A percentile compares a stretch with the other conserved stretches of the same genome.
Evolutionary conservation across 148 eudicot species (phyloP).

Genomic region (Arctostaphylos glauca): DNA sequence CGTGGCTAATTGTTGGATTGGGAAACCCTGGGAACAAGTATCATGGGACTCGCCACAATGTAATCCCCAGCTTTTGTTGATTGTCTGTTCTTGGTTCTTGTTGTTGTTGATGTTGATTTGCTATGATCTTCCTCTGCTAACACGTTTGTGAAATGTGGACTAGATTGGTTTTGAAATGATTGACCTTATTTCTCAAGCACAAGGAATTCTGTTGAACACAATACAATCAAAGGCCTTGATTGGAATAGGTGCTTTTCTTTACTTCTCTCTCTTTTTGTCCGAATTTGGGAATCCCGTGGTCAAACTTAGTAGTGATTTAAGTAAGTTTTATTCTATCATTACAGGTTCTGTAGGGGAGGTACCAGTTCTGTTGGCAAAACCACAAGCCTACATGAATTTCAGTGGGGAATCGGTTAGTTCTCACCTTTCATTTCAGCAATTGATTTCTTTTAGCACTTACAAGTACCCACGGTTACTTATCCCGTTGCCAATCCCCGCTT

Average conservation of each 20-base stretch:
- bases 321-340: constrained; percentile 30
- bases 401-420: constrained; percentile 87
- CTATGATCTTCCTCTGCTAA: not conserved
- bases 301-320: constrained; percentile 12
- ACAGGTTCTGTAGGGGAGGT: constrained; percentile 95
- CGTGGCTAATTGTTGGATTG: constrained; percentile 93
- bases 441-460: not conserved
- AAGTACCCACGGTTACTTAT: not conserved
- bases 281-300: not conserved
- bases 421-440: constrained; percentile 11
- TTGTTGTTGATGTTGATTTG: not conserved
- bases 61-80: constrained; percentile 20
- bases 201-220: constrained; percentile 81
- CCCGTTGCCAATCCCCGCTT: not conserved
- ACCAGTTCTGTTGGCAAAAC: constrained; percentile 81
- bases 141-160: constrained; percentile 11
- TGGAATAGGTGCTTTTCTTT: constrained; percentile 66
- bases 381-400: constrained; percentile 93
- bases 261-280: not conserved
- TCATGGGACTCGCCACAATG: constrained; percentile 91
- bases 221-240: constrained; percentile 94
- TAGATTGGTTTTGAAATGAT: constrained; percentile 99
- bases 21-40: constrained; percentile 95
- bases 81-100: not conserved
- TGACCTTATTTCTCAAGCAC: constrained; percentile 65